Conservation (phyloP, 495 filamentous ascomycete genomes). For the Aspergillus campestris region DNA sequence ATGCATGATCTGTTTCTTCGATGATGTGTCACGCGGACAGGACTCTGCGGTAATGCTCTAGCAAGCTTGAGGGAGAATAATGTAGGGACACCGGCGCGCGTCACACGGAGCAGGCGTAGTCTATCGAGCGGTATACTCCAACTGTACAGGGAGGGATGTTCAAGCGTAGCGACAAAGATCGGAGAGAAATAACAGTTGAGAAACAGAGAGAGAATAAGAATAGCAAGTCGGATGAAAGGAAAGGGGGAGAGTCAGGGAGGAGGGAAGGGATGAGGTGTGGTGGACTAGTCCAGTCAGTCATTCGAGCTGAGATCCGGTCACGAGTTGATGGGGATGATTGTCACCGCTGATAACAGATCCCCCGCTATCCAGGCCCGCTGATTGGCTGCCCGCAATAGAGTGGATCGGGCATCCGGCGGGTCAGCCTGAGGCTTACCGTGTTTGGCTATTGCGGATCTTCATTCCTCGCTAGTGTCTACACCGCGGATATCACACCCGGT, state of each 20-base stretch:
- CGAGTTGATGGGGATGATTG: neutral
- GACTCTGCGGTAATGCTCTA: no score
- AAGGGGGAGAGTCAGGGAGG: neutral
- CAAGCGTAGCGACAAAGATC: neutral
- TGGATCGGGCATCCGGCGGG: neutral
- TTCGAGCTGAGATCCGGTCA: conserved; percentile 1
- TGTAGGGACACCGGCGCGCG: no score
- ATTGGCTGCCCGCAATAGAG: neutral
- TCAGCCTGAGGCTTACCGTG: no score
- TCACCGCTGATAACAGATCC: neutral
- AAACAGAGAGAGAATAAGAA: neutral
- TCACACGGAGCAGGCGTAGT: no score
- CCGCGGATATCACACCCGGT: no score
- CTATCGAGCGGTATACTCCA: neutral
- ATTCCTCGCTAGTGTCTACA: no score
- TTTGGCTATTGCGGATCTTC: no score
- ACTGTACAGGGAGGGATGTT: neutral
- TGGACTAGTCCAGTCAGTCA: neutral
- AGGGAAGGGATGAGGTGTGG: no score
- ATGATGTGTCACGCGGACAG: no score
- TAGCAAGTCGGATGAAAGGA: neutral
- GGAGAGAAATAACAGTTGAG: neutral
- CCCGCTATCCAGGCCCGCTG: neutral
- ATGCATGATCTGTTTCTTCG: conserved; percentile 14
- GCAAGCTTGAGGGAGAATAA: no score